Percentiles rank a stretch among this genome's conserved stretches.
Evolutionary conservation across 169 alveolate species (phyloP).

Genomic region (Cryptosporidium baileyi): DNA sequence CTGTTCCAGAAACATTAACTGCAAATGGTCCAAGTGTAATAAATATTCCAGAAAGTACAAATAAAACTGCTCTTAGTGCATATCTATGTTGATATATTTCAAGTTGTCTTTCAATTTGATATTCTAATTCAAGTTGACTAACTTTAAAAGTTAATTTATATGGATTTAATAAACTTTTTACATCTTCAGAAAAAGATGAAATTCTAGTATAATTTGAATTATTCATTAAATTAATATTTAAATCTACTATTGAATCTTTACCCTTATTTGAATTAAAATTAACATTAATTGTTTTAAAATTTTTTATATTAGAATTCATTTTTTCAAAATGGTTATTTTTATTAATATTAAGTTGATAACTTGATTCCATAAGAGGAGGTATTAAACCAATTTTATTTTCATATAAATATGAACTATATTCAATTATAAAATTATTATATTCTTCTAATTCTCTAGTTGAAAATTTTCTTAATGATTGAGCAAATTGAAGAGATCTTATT

Average conservation of each 20-base stretch:
- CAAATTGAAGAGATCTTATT: constrained; percentile 26
- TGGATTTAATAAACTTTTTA: constrained; percentile 7
- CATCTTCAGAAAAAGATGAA: constrained; percentile 12
- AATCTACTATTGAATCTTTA: neutral
- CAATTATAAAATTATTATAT: neutral
- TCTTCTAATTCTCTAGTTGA: neutral
- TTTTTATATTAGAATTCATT: too few relatives aligned
- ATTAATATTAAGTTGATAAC: too few relatives aligned
- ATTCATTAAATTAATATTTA: constrained; percentile 6
- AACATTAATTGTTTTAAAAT: too few relatives aligned
- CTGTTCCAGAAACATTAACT: neutral
- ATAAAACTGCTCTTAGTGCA: constrained; percentile 49
- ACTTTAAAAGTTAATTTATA: constrained; percentile 37
- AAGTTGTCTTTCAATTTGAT: constrained; percentile 23
- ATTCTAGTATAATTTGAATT: constrained; percentile 18
- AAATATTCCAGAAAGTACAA: constrained; percentile 10
- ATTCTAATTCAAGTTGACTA: constrained; percentile 30
- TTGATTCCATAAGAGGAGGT: too few relatives aligned
- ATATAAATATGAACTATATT: neutral
- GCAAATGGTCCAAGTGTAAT: constrained; percentile 8
- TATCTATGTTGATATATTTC: constrained; percentile 24
- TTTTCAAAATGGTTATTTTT: too few relatives aligned
- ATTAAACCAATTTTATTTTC: constrained; percentile 1
- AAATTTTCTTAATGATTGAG: constrained; percentile 8
- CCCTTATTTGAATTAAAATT: too few relatives aligned